A percentile compares a stretch with the other conserved stretches of the same genome.
phyloP scores from a whole-genome alignment of 164 flowering plant species.

The Brasenia schreberi region DNA sequence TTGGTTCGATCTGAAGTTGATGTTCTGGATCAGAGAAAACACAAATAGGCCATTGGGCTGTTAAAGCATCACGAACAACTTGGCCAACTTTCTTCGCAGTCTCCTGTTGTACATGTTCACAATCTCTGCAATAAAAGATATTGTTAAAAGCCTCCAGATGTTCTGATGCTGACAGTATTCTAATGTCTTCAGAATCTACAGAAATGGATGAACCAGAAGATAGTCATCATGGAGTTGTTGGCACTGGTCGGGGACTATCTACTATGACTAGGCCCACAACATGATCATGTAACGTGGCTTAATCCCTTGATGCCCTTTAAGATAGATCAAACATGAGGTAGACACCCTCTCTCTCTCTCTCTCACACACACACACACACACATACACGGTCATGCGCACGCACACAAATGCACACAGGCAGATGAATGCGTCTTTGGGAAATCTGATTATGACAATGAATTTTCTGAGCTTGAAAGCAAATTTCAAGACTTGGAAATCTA shows the following conservation, averaged over 20 bases:
- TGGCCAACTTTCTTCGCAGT: background rate
- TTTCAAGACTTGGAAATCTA: background rate
- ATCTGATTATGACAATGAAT: background rate
- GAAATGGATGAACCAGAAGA: slow-evolving; percentile 38
- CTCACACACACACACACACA: too few species aligned
- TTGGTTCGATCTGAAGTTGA: background rate
- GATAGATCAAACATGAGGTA: background rate
- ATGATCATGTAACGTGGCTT: slow-evolving; percentile 16
- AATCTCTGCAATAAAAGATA: background rate
- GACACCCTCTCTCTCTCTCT: background rate
- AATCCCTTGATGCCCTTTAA: background rate
- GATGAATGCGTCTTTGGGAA: background rate
- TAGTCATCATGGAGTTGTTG: slow-evolving; percentile 39
- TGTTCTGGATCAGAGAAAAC: background rate
- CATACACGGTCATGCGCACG: too few species aligned
- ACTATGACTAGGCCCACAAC: slow-evolving; percentile 94
- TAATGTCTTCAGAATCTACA: slow-evolving; percentile 22
- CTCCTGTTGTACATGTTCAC: background rate
- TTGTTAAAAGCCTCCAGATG: background rate
- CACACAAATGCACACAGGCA: too few species aligned
- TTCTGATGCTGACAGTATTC: background rate
- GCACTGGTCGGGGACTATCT: slow-evolving; percentile 79
- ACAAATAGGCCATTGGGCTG: background rate
- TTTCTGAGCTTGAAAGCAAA: background rate
- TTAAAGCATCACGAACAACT: background rate